Percentiles rank a stretch among this genome's conserved stretches.
Conservation (phyloP, 345 rosid genomes). For the Citrus hindsii region DNA sequence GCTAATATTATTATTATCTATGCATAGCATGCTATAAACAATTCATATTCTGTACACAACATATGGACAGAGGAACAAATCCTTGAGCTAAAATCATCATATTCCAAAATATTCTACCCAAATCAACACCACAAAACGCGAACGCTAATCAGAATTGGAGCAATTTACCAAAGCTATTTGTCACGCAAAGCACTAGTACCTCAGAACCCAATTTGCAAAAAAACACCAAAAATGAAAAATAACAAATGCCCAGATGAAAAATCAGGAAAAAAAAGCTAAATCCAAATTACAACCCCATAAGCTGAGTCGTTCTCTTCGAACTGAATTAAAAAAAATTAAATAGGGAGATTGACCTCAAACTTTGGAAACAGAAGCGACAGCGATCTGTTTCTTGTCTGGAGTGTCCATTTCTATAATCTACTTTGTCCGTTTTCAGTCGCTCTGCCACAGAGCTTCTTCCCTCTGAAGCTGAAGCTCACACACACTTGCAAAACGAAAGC, state of each 20-base stretch:
- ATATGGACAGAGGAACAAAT: background rate
- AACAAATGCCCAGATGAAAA: background rate
- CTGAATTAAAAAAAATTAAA: background rate
- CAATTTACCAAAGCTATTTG: background rate
- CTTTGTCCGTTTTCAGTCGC: background rate
- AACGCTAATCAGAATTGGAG: background rate
- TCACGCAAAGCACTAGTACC: background rate
- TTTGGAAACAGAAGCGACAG: conserved; percentile 35
- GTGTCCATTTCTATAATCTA: conserved; percentile 45
- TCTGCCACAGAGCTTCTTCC: background rate
- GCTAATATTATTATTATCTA: background rate
- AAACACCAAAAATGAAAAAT: background rate
- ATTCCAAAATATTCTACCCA: background rate
- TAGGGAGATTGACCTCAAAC: conserved; percentile 39
- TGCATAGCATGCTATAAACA: background rate
- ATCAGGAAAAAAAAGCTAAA: background rate
- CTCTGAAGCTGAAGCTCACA: no score
- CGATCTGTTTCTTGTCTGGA: conserved; percentile 47
- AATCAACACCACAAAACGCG: background rate
- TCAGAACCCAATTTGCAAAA: no score
- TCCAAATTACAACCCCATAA: background rate
- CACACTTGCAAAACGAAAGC: no score
- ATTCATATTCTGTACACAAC: background rate
- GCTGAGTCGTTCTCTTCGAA: background rate
- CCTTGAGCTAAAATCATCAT: background rate